Conservation (phyloP, 1,284 basidiomycete species). For the Exobasidium rhododendri region DNA sequence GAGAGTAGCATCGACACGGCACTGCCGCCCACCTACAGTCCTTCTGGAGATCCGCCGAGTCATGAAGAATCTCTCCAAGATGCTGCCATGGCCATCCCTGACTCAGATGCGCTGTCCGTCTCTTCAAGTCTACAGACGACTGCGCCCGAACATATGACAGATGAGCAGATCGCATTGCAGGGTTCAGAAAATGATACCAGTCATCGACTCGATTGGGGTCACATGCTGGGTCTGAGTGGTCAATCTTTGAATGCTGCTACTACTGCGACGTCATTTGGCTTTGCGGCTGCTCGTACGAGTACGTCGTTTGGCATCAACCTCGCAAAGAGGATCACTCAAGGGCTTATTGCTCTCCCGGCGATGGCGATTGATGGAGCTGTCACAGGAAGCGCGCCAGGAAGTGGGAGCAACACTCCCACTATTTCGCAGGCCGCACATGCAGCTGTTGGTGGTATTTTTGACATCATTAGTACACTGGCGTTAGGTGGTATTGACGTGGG, state of each 20-base stretch:
- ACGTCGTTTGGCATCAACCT: conserved; percentile 37
- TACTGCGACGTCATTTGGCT: conserved; percentile 39
- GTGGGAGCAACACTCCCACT: conserved; percentile 20
- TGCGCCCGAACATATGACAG: not conserved
- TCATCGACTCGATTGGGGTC: conserved; percentile 25
- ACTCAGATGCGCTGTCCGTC: conserved; percentile 27
- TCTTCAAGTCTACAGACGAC: conserved; percentile 7
- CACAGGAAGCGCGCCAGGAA: conserved; percentile 26
- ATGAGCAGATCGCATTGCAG: conserved; percentile 13
- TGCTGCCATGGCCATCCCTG: conserved; percentile 35
- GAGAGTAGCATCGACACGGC: too few species aligned
- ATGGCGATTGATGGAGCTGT: conserved; percentile 35
- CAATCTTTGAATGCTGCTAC: conserved; percentile 33
- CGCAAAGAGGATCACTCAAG: conserved; percentile 43
- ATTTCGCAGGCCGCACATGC: conserved; percentile 29
- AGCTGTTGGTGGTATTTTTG: conserved; percentile 42
- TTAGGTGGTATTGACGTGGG: conserved; percentile 44
- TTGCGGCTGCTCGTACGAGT: conserved; percentile 31
- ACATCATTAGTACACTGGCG: conserved; percentile 36
- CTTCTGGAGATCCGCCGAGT: not conserved
- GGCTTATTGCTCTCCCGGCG: conserved; percentile 34
- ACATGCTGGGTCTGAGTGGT: conserved; percentile 28
- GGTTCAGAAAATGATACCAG: not conserved
- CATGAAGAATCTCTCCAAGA: conserved; percentile 22
- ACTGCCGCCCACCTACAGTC: not conserved